Conservation (phyloP, 192 early-diverging fungal genomes). For the Powellomyces hirtus region DNA sequence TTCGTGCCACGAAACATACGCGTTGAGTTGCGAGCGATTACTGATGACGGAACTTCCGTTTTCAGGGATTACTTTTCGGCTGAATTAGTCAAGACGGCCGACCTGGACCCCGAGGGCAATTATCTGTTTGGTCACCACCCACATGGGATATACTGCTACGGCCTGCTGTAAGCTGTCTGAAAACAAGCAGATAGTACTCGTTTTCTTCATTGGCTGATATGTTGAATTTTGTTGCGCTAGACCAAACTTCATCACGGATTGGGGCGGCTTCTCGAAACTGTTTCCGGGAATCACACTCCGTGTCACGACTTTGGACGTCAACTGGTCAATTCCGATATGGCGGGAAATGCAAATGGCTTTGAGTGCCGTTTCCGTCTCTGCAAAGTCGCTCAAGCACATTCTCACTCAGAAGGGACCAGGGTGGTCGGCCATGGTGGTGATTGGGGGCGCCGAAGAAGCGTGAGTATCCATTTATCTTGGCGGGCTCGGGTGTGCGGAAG, state of each 20-base stretch:
- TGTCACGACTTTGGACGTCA: constrained; percentile 22
- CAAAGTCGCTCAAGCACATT: constrained; percentile 18
- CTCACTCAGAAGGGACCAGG: constrained; percentile 28
- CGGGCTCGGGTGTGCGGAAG: too few species aligned
- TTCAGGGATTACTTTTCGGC: constrained; percentile 70
- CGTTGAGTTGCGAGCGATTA: background rate
- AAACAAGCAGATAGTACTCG: too few species aligned
- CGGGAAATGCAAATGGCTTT: constrained; percentile 26
- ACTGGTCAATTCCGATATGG: constrained; percentile 29
- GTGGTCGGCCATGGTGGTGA: constrained; percentile 17
- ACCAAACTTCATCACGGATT: constrained; percentile 18
- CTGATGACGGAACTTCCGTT: background rate
- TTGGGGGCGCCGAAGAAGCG: constrained; percentile 39
- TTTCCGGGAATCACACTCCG: constrained; percentile 30
- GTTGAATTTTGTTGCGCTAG: constrained; percentile 1
- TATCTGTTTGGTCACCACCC: constrained; percentile 94
- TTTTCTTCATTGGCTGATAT: background rate
- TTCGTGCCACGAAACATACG: background rate
- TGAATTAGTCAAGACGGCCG: constrained; percentile 73
- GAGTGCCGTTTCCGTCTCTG: constrained; percentile 14
- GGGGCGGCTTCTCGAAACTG: background rate
- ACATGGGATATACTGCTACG: constrained; percentile 50
- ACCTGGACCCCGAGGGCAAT: constrained; percentile 76
- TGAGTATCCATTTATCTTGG: too few species aligned
- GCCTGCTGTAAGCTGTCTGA: constrained; percentile 18